Conservation (phyloP, 2,329 filamentous ascomycete species). For the Akanthomyces uredinophilus region DNA sequence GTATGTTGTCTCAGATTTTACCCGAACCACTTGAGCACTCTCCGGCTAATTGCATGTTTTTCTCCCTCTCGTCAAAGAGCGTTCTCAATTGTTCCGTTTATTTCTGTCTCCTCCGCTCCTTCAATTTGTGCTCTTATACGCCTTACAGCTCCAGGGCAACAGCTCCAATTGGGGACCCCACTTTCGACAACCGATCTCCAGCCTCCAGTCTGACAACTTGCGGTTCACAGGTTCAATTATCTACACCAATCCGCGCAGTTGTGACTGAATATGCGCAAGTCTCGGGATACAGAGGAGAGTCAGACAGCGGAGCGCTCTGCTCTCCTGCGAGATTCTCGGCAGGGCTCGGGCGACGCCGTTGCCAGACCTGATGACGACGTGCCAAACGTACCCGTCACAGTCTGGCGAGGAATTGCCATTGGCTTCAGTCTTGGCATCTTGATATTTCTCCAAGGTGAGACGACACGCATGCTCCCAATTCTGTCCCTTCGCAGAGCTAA, state of each 20-base stretch:
- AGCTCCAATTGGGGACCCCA: not conserved
- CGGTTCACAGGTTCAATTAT: not conserved
- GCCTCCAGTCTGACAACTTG: not conserved
- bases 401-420: constrained; percentile 2
- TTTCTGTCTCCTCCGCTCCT: too few relatives aligned
- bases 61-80: too few relatives aligned
- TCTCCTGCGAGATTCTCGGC: not conserved
- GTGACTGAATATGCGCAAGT: not conserved
- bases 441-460: constrained; percentile 55
- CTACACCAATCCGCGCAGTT: too few relatives aligned
- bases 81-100: too few relatives aligned
- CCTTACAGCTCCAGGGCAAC: too few relatives aligned
- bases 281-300: not conserved
- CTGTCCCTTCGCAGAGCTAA: not conserved
- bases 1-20: too few relatives aligned
- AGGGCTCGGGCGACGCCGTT: not conserved
- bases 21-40: too few relatives aligned
- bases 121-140: too few relatives aligned
- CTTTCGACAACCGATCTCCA: not conserved
- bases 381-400: constrained; percentile 1
- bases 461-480: not conserved
- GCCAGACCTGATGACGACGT: not conserved
- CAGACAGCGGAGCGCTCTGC: not conserved
- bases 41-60: too few relatives aligned
- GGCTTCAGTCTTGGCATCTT: constrained; percentile 23